A percentile compares a stretch with the other conserved stretches of the same genome.
phyloP scores from a whole-genome alignment of 2,329 filamentous ascomycete genomes.

The Stemphylium beticola region DNA sequence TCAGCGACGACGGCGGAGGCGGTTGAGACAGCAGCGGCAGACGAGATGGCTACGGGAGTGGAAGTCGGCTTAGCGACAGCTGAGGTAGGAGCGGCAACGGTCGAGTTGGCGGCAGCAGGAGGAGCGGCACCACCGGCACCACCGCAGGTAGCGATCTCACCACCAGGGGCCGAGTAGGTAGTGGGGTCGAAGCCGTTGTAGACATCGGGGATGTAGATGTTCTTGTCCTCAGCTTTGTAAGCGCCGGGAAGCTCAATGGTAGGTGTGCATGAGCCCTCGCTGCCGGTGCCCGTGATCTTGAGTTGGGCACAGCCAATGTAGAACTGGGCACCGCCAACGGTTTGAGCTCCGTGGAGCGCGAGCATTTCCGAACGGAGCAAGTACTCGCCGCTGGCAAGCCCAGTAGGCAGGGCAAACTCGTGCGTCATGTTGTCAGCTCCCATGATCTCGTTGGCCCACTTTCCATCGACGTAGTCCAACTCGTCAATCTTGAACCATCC shows the following conservation, averaged over 20 bases:
- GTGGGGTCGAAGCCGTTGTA: slow-evolving; percentile 44
- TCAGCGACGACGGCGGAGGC: slow-evolving; percentile 1
- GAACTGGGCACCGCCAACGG: slow-evolving; percentile 51
- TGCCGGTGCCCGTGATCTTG: slow-evolving; percentile 50
- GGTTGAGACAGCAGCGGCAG: not conserved
- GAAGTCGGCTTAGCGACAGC: slow-evolving; percentile 8
- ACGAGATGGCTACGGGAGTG: not conserved
- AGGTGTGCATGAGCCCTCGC: slow-evolving; percentile 45
- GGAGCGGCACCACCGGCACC: slow-evolving; percentile 27
- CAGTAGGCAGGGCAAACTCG: slow-evolving; percentile 49
- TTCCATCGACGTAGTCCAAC: slow-evolving; percentile 33
- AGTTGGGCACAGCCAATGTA: slow-evolving; percentile 52
- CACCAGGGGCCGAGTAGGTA: slow-evolving; percentile 40
- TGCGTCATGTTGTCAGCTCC: slow-evolving; percentile 46
- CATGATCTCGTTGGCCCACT: slow-evolving; percentile 47
- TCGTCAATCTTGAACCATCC: slow-evolving; percentile 50
- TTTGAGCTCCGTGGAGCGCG: slow-evolving; percentile 51
- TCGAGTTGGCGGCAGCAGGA: slow-evolving; percentile 17
- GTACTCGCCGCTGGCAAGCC: slow-evolving; percentile 49
- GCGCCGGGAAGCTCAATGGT: slow-evolving; percentile 52
- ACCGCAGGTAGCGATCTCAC: slow-evolving; percentile 34
- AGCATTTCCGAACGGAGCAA: slow-evolving; percentile 56
- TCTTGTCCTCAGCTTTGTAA: slow-evolving; percentile 37
- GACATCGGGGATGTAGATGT: slow-evolving; percentile 47
- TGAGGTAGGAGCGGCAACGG: slow-evolving; percentile 12